These are phyloP conservation scores for Xerocomellus amylosporus DNA, from an alignment of 768 basidiomycete species.

Conservation along the genomic window DNA sequence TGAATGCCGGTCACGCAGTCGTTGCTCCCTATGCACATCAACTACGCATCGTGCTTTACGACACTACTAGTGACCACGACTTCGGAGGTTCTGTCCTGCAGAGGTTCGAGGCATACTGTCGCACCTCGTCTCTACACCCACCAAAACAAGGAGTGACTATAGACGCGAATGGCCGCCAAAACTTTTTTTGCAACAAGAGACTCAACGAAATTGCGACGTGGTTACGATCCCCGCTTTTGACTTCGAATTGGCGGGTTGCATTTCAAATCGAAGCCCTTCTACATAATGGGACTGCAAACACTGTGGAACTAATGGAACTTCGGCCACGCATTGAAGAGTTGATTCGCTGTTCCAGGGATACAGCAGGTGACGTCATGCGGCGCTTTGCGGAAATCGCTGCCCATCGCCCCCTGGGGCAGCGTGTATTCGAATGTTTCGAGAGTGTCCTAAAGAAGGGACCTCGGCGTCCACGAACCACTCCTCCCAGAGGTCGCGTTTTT, in stretches of 20 bases:
- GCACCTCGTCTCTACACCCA: constrained; percentile 44
- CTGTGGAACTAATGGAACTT: constrained; percentile 51
- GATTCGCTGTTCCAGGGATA: constrained; percentile 31
- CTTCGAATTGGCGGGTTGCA: constrained; percentile 54
- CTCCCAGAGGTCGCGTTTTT: constrained; percentile 46
- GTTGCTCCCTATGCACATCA: constrained; percentile 74
- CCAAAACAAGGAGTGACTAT: constrained; percentile 38
- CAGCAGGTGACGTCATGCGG: constrained; percentile 52
- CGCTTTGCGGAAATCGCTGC: constrained; percentile 51
- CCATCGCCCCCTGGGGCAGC: constrained; percentile 41
- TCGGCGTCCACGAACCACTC: constrained; percentile 14
- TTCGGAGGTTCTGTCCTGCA: constrained; percentile 34
- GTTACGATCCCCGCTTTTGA: constrained; percentile 41
- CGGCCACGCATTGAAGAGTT: constrained; percentile 44
- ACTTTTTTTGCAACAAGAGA: constrained; percentile 49
- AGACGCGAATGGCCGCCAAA: constrained; percentile 44
- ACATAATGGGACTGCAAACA: constrained; percentile 59
- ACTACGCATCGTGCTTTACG: constrained; percentile 58
- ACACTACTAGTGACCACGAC: constrained; percentile 40
- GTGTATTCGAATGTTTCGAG: constrained; percentile 47
- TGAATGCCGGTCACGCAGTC: constrained; percentile 55
- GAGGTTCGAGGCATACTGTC: constrained; percentile 54
- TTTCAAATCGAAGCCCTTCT: constrained; percentile 77
- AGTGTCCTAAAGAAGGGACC: constrained; percentile 27
- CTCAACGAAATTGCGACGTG: constrained; percentile 46